Base-by-base conservation (phyloP, 2,329 filamentous ascomycete genomes). In the Cladobotryum mycophilum region DNA sequence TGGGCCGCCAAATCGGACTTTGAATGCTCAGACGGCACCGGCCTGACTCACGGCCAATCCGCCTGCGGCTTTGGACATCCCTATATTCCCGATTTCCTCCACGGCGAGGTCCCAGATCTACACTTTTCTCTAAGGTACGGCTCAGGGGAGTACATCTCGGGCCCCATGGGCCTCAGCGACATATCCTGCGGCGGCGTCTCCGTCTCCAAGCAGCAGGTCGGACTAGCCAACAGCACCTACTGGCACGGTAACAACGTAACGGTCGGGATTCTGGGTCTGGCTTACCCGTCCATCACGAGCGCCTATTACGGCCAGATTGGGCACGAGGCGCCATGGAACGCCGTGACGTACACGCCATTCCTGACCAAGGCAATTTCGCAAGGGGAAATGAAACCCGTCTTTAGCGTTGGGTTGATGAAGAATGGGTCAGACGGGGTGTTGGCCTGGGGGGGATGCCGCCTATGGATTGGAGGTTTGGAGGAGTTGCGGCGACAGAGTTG, bases 211-310 rank as follows among this genome's bases (percentile, higher is more conserved):
- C 76, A 78, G 60, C 70, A 76, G 57, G 68, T 78, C 41, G 74
- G 70, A 12, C 65, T 80, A 17, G 76, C 73, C 41, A 76, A 72
- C 57, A 65, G 63, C 51, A 76, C 76, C 2, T 70, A 70, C 58
- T 79, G 76, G 76, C 67, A 66, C 49, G 76, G 76, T 42, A 72
- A 78, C 62, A 78, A 78, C 60, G 57, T 71, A 41, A 79, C 76
- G 20, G 74, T 73, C 49, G 76, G 76, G 5, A 64, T 79, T 41
- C 61, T 79, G 17, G 76, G 76, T 0, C 67, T 80, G 51, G 76
- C 74, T 0, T 79, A 76, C 49, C 72, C 75, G 2, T 68, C 73
- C 38, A 61, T 80, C 30, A 78, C 76, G 1, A 77, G 70, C 46
- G 73, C 70, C 12, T 79, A 71, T 54, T 65, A 67, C 25, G 74